These are phyloP conservation scores for Podila epigama DNA, from an alignment of 192 early-diverging fungal genomes.

Conservation along the genomic window DNA sequence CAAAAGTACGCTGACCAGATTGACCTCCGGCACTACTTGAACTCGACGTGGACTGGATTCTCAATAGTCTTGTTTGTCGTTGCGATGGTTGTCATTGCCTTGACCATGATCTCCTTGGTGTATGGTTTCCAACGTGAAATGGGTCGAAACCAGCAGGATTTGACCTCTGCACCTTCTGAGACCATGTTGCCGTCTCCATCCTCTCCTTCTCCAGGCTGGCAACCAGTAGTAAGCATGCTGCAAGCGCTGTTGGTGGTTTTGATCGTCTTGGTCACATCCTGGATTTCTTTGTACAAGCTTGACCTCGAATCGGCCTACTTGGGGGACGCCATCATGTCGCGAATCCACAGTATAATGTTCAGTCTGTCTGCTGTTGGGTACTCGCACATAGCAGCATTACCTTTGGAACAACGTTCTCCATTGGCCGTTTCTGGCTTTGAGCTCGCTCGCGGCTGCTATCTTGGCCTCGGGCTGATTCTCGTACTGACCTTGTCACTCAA, in stretches of 20 bases:
- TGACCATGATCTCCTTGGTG: slow-evolving; percentile 3
- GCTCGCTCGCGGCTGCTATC: slow-evolving; percentile 38
- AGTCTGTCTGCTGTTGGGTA: slow-evolving; percentile 26
- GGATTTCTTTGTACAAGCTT: slow-evolving; percentile 46
- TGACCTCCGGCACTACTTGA: slow-evolving; percentile 52
- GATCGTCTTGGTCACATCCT: slow-evolving; percentile 11
- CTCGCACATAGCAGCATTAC: neutral
- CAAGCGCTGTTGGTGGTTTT: slow-evolving; percentile 10
- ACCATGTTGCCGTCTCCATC: slow-evolving; percentile 5
- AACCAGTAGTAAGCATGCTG: neutral
- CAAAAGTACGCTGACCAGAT: slow-evolving; percentile 58
- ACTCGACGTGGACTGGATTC: slow-evolving; percentile 17
- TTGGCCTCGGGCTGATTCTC: slow-evolving; percentile 7
- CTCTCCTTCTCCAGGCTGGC: slow-evolving; percentile 4
- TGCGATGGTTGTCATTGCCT: slow-evolving; percentile 3
- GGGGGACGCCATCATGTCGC: slow-evolving; percentile 14
- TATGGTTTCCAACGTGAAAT: neutral
- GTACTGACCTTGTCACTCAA: slow-evolving; percentile 3
- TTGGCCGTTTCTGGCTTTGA: slow-evolving; percentile 29
- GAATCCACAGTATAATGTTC: slow-evolving; percentile 17
- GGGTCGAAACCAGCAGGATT: neutral
- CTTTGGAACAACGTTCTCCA: neutral
- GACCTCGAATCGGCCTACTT: slow-evolving; percentile 27
- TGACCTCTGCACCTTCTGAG: neutral
- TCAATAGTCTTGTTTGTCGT: slow-evolving; percentile 47